These are phyloP conservation scores for Zopfochytrium polystomum DNA, from an alignment of 371 early-diverging fungal genomes.

Conservation along the genomic window DNA sequence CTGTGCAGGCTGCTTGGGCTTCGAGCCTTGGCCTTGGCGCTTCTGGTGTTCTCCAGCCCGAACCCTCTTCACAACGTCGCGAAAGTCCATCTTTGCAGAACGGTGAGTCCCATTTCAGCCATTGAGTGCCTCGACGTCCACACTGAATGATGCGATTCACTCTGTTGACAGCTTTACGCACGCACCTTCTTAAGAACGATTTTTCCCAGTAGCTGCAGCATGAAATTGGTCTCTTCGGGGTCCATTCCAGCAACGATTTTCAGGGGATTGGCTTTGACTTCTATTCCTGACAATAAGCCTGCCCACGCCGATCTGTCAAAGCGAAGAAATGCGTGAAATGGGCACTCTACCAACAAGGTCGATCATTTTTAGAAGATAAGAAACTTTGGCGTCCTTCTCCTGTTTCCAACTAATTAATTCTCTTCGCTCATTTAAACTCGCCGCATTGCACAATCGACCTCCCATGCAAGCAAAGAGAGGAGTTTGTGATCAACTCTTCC, in stretches of 20 bases:
- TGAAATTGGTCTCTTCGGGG: constrained; percentile 53
- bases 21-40: too few species aligned
- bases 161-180: neutral
- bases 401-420: too few species aligned
- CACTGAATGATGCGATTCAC: neutral
- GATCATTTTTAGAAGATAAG: constrained; percentile 49
- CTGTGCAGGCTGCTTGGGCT: constrained; percentile 7
- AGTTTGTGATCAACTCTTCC: constrained; percentile 7
- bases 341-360: constrained; percentile 38
- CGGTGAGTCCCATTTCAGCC: neutral
- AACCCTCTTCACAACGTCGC: constrained; percentile 41
- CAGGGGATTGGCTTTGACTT: constrained; percentile 43
- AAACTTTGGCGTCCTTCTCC: constrained; percentile 55
- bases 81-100: constrained; percentile 33
- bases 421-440: too few species aligned
- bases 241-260: constrained; percentile 58
- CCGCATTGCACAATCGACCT: too few species aligned
- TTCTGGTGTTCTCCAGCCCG: constrained; percentile 44
- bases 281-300: constrained; percentile 45
- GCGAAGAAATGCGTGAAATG: neutral
- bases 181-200: constrained; percentile 42
- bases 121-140: neutral
- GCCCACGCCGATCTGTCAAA: neutral
- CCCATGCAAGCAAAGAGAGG: too few species aligned
- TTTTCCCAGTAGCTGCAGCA: constrained; percentile 49